Percentiles rank a stretch among this genome's conserved stretches.
Conservation (phyloP, 1,284 basidiomycete genomes). For the Lignosus rhinocerotis region DNA sequence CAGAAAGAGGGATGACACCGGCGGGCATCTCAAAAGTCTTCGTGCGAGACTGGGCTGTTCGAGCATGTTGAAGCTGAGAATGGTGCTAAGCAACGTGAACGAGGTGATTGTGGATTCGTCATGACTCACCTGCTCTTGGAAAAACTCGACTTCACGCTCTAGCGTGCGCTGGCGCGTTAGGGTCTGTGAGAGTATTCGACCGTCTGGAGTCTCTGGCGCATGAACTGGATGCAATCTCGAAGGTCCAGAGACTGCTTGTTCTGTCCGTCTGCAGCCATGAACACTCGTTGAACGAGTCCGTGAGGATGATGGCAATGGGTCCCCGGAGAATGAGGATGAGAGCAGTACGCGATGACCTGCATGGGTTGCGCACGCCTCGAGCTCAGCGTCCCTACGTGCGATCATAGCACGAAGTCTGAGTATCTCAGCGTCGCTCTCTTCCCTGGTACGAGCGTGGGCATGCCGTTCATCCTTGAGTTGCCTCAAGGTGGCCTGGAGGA, state of each 20-base stretch:
- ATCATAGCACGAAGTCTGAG: constrained; percentile 52
- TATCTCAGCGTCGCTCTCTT: constrained; percentile 44
- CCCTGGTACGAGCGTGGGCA: constrained; percentile 42
- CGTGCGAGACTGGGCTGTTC: neutral
- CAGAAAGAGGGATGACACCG: too few relatives aligned
- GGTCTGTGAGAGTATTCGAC: constrained; percentile 1
- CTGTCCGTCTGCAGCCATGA: neutral
- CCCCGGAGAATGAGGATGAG: constrained; percentile 1
- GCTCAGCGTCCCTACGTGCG: constrained; percentile 55
- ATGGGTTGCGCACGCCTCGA: constrained; percentile 40
- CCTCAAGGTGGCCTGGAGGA: constrained; percentile 44
- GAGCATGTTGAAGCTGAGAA: neutral
- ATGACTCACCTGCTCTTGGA: constrained; percentile 5
- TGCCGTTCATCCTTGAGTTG: constrained; percentile 48
- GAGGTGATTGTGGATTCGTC: neutral
- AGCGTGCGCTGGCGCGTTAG: constrained; percentile 11
- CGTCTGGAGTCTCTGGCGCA: neutral
- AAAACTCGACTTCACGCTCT: constrained; percentile 16
- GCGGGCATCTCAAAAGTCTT: neutral
- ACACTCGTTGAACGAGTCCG: neutral
- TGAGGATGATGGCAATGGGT: neutral
- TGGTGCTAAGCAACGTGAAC: neutral
- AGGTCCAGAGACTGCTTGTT: neutral
- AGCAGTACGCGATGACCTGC: constrained; percentile 14
- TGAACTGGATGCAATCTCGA: neutral